Evolutionary conservation across 805 yeast genomes (phyloP).

Genomic region (Ogataea salicorniae): DNA sequence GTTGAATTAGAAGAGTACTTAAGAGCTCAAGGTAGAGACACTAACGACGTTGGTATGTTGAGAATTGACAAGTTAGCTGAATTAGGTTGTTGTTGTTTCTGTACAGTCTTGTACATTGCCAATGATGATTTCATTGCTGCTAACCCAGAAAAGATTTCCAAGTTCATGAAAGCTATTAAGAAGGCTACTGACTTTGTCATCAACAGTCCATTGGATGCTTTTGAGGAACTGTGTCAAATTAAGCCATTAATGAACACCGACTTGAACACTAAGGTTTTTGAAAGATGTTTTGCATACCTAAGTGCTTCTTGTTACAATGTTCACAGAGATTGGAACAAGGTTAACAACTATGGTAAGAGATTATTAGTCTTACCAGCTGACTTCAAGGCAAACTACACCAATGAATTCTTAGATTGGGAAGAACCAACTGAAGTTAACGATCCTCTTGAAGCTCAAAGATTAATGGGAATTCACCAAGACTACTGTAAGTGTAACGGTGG

Average conservation of each 20-base stretch:
- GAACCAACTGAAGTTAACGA: slow-evolving; percentile 44
- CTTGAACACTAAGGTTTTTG: slow-evolving; percentile 41
- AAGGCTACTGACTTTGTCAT: slow-evolving; percentile 46
- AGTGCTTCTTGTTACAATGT: slow-evolving; percentile 48
- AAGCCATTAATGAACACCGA: slow-evolving; percentile 42
- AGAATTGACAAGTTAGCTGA: slow-evolving; percentile 53
- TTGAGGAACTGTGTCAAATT: slow-evolving; percentile 40
- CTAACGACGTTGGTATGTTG: slow-evolving; percentile 47
- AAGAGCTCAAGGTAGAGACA: slow-evolving; percentile 37
- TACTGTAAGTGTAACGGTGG: slow-evolving; percentile 44
- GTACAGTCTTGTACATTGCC: slow-evolving; percentile 48
- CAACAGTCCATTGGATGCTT: slow-evolving; percentile 39
- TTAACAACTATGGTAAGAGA: slow-evolving; percentile 50
- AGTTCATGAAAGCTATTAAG: slow-evolving; percentile 44
- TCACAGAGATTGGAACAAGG: slow-evolving; percentile 54
- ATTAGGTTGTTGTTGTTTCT: slow-evolving; percentile 55
- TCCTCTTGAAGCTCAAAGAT: slow-evolving; percentile 43
- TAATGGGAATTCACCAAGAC: slow-evolving; percentile 42
- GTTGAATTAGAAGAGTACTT: slow-evolving; percentile 51
- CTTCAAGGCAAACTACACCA: slow-evolving; percentile 45
- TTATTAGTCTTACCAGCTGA: slow-evolving; percentile 46
- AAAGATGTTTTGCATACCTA: slow-evolving; percentile 52
- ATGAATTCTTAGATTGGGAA: slow-evolving; percentile 45
- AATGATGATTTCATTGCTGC: slow-evolving; percentile 44
- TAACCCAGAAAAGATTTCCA: slow-evolving; percentile 42